Conservation (phyloP, 768 basidiomycete genomes). For the Pleurotus eryngii region DNA sequence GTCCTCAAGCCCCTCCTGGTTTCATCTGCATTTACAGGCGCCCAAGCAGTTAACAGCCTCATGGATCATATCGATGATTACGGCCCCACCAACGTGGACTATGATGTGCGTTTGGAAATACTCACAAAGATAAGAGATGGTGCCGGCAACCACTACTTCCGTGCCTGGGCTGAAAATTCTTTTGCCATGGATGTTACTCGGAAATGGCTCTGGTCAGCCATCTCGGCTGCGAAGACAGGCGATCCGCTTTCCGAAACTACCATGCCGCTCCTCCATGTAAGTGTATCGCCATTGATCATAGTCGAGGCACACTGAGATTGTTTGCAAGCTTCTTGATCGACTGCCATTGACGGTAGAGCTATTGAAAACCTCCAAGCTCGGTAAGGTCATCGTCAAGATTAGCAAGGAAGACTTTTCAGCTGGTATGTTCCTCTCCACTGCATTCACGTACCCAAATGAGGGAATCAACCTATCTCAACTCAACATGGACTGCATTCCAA, state of each 20-base stretch:
- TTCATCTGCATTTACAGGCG: conserved; percentile 61
- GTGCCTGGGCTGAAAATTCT: conserved; percentile 79
- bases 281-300: conserved; percentile 26
- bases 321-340: conserved; percentile 73
- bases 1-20: conserved; percentile 56
- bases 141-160: conserved; percentile 83
- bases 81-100: conserved; percentile 63
- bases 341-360: conserved; percentile 70
- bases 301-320: background rate
- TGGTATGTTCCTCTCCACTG: conserved; percentile 58
- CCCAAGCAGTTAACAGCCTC: conserved; percentile 62
- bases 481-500: conserved; percentile 20
- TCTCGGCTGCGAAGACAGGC: conserved; percentile 48
- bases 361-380: conserved; percentile 69
- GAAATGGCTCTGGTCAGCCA: conserved; percentile 77
- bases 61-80: conserved; percentile 56
- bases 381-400: conserved; percentile 75
- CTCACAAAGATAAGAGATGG: conserved; percentile 79
- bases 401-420: conserved; percentile 71
- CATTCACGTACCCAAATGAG: conserved; percentile 1
- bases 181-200: conserved; percentile 74
- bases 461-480: background rate
- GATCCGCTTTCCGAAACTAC: conserved; percentile 63
- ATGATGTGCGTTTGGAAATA: conserved; percentile 66
- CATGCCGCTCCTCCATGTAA: conserved; percentile 85